phyloP scores from a whole-genome alignment of 1,284 basidiomycete species.

The Schizophyllum amplum region DNA sequence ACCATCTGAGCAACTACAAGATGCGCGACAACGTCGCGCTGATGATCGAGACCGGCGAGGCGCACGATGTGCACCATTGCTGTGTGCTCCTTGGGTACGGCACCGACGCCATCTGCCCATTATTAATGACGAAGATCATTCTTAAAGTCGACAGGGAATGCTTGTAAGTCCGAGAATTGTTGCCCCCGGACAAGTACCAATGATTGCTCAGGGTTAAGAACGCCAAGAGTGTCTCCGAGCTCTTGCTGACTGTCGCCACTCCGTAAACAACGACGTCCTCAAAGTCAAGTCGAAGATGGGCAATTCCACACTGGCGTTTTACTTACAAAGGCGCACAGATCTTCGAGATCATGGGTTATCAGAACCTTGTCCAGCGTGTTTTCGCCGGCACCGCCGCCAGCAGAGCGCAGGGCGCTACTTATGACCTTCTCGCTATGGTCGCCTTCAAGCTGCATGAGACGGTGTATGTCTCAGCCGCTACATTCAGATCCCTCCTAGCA shows the following conservation, averaged over 20 bases:
- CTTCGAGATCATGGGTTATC: conserved; percentile 90
- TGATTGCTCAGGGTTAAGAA: conserved; percentile 60
- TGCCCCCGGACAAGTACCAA: too few species aligned
- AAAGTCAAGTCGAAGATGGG: conserved; percentile 99
- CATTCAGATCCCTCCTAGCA: conserved; percentile 78
- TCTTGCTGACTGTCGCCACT: conserved; percentile 78
- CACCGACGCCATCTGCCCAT: conserved; percentile 93
- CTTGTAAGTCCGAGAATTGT: conserved; percentile 54
- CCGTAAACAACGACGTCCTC: conserved; percentile 86
- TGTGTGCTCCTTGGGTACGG: conserved; percentile 94
- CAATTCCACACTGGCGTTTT: conserved; percentile 91
- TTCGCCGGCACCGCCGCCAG: conserved; percentile 92
- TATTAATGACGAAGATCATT: conserved; percentile 88
- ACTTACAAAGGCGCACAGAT: conserved; percentile 97
- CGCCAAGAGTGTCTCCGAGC: conserved; percentile 62
- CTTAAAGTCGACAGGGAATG: conserved; percentile 86
- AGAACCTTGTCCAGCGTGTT: conserved; percentile 82
- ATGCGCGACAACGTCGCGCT: conserved; percentile 89
- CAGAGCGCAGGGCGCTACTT: conserved; percentile 89
- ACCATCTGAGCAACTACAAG: conserved; percentile 83
- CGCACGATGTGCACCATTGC: conserved; percentile 91
- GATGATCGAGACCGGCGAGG: conserved; percentile 93
- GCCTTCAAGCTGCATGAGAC: conserved; percentile 93
- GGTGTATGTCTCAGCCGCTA: conserved; percentile 85
- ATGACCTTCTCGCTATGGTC: conserved; percentile 91